Evolutionary conservation across 306 rosid species (phyloP), one percentile per base, ranked within the genome.

Genomic region (Vigna hirtella): DNA sequence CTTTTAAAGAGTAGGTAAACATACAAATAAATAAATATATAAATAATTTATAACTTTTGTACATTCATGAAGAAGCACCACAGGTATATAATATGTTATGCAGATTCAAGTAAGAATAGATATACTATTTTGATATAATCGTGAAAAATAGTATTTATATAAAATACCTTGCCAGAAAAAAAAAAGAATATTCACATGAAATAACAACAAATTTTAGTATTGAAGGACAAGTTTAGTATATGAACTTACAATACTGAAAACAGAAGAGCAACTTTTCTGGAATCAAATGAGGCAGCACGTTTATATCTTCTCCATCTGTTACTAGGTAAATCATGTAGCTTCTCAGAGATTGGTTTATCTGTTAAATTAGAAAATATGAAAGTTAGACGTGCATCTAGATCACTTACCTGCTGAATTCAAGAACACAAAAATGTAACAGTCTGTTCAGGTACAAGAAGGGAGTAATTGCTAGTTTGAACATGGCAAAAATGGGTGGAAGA

Each of bases 201-300:
- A 70, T 68, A 59, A 64, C 22, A 63, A 28, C 79, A 66, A 24
- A 7, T 36, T 51, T 51, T 65, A 18, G 66, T 3, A 51, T 22
- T 38, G n/a, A 66, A 76, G 53, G 18, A 70, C 58, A 62, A 62
- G 56, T 49, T 62, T 53, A 51, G 75, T 73, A 13, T 62, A 65
- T 18, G 55, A 55, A 45, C 97, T 94, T 84, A 94, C 97, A 92
- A 68, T 87, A 94, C 65, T 73, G 98, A 94, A 89, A 94, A 94
- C 47, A 90, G 93, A 72, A 94, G 86, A 51, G 95, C 97, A 4
- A 90, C 88, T 86, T 90, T 92, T 89, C 97, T 85, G 65, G 98
- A 94, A 82, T 90, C 92, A 48, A 94, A 84, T n/a, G 94, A 94
- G 79, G 96, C 85, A 56, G 87, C 72, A 48, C 96, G 92, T 85